Base-by-base conservation (phyloP, 441 rosid genomes). In the Arabidopsis lyrata region DNA sequence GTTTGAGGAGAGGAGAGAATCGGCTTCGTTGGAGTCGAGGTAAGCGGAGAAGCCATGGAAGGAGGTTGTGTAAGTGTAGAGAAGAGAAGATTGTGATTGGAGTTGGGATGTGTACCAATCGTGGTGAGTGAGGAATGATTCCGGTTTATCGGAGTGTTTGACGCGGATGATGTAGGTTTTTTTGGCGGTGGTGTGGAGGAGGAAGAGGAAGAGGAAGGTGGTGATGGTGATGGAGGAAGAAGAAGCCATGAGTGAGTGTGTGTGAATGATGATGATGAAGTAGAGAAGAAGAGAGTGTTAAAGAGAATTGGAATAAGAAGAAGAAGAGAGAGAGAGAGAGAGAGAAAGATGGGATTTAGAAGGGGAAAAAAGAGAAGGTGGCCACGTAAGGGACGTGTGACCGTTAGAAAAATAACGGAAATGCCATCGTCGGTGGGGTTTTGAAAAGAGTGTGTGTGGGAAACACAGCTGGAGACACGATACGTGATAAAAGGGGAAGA, bases 1-100 rank as follows among this genome's bases (percentile, higher is more conserved):
- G 15, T 83, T 82, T 5, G 86, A 87, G 5, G 83, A 83, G 11
- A 83, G 85, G 15, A 93, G 90, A 2, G 81, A 2, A 3, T 84
- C 82, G 6, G 81, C 96, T 76, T 88, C 83, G 10, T 70, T 66
- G 1, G 86, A 77, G 48, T 78, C 79, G 16, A 94, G 95, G 12
- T 80, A 79, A 57, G 97, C 97, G 2, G 99, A 88, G 60, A 80
- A 94, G 67, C 99, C 99, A 68, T 83, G 79, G 79, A 85, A 92
- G n/a, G 93, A 91, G 29, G 83, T 53, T 20, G 63, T 38, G 86
- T 93, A 93, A 34, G 87, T 47, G 79, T 91, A 93, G 10, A 93
- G 86, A 57, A 91, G 92, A 44, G 88, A 57, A 2, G 83, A 70
- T 11, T 80, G 15, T 24, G 84, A 39, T 41, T 83, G 82, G 81